A percentile compares a stretch with the other conserved stretches of the same genome.
Conservation (phyloP, 2,329 filamentous ascomycete species). For the Talaromyces sp. region DNA sequence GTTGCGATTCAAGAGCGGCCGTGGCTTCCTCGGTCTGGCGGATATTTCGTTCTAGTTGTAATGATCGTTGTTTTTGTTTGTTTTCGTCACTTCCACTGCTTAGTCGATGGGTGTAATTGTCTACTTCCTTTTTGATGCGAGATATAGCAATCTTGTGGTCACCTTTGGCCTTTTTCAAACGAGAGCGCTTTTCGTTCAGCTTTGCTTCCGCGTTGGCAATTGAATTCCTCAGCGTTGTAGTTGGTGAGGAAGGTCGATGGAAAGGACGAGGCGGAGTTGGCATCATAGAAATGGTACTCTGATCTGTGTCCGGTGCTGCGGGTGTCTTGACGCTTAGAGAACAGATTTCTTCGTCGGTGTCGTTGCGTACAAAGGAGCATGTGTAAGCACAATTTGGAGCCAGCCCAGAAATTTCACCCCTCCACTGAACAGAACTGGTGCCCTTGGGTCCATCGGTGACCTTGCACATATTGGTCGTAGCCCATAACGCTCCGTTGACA, state of each 20-base stretch:
- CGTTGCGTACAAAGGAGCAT: conserved; percentile 59
- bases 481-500: conserved; percentile 64
- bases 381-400: conserved; percentile 63
- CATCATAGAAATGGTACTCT: conserved; percentile 41
- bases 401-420: conserved; percentile 62
- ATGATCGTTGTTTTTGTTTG: conserved; percentile 58
- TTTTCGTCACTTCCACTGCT: conserved; percentile 60
- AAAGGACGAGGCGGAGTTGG: conserved; percentile 54
- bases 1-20: conserved; percentile 52
- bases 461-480: conserved; percentile 55
- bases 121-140: conserved; percentile 60
- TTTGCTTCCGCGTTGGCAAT: conserved; percentile 61
- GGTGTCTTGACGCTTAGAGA: conserved; percentile 62
- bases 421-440: conserved; percentile 50
- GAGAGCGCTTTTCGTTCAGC: conserved; percentile 57
- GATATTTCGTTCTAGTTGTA: conserved; percentile 61
- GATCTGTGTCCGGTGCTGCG: conserved; percentile 56
- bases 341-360: conserved; percentile 57
- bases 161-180: conserved; percentile 58
- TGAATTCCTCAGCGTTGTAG: conserved; percentile 63
- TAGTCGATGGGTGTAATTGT: conserved; percentile 56
- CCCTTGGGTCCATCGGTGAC: conserved; percentile 44
- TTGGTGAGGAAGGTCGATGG: conserved; percentile 61
- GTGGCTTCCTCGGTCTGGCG: conserved; percentile 62
- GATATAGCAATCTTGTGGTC: conserved; percentile 59